Conservation (phyloP, 2,329 filamentous ascomycete genomes). For the Paecilomyces dactylethromorphus region DNA sequence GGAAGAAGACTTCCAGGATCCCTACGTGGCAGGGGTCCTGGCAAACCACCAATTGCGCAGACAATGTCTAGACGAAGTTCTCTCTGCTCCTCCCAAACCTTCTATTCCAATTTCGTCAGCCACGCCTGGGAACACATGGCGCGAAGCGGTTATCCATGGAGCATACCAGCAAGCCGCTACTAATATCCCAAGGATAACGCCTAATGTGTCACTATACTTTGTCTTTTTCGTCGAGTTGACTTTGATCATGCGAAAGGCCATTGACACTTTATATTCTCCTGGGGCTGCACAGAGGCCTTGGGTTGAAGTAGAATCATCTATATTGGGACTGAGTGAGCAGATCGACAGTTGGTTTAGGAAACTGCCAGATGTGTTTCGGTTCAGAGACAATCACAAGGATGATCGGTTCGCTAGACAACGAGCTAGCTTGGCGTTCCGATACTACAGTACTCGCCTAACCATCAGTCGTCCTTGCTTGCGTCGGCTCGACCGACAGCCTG, state of each 20-base stretch:
- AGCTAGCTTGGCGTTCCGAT: slow-evolving; percentile 32
- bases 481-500: slow-evolving; percentile 24
- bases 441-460: slow-evolving; percentile 37
- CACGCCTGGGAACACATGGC: slow-evolving; percentile 12
- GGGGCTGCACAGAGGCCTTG: slow-evolving; percentile 26
- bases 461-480: slow-evolving; percentile 39
- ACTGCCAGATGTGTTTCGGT: slow-evolving; percentile 31
- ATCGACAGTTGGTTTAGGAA: slow-evolving; percentile 32
- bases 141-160: slow-evolving; percentile 10
- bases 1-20: slow-evolving; percentile 30
- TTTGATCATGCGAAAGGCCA: slow-evolving; percentile 27
- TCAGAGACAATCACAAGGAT: slow-evolving; percentile 18
- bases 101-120: slow-evolving; percentile 4
- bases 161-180: neutral
- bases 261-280: slow-evolving; percentile 34
- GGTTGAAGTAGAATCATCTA: slow-evolving; percentile 29
- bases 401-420: slow-evolving; percentile 25
- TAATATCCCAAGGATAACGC: slow-evolving; percentile 17
- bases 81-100: slow-evolving; percentile 9
- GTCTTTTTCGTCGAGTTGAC: slow-evolving; percentile 32
- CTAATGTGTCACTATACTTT: slow-evolving; percentile 33
- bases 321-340: slow-evolving; percentile 25
- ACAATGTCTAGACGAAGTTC: slow-evolving; percentile 17
- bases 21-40: slow-evolving; percentile 26
- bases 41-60: slow-evolving; percentile 25